These are phyloP conservation scores for Aspergillus niger DNA, from an alignment of 2,329 filamentous ascomycete genomes.

Conservation along the genomic window DNA sequence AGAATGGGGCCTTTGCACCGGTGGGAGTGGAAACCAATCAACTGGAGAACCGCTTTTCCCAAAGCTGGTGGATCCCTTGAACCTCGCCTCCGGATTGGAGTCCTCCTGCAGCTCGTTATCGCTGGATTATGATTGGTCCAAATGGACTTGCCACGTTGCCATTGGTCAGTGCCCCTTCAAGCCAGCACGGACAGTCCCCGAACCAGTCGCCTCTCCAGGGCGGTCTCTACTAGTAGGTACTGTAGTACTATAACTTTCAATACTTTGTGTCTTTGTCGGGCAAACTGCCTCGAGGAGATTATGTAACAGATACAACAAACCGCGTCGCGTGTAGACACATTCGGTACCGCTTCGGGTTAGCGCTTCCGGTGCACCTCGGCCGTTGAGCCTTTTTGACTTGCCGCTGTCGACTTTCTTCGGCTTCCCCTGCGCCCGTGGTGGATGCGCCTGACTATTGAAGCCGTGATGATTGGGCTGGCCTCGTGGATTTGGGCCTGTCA, in stretches of 20 bases:
- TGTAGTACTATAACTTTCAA: too few relatives aligned
- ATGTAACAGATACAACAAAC: constrained; percentile 11
- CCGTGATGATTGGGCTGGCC: not conserved
- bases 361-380: constrained; percentile 12
- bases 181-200: constrained; percentile 26
- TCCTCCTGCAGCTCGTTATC: constrained; percentile 21
- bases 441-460: not conserved
- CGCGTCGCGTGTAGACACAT: not conserved
- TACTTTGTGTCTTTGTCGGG: not conserved
- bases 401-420: constrained; percentile 3
- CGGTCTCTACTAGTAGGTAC: not conserved
- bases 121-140: constrained; percentile 14
- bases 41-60: constrained; percentile 16
- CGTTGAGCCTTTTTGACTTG: constrained; percentile 11
- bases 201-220: constrained; percentile 12
- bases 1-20: not conserved
- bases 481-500: not conserved
- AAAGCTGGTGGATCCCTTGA: constrained; percentile 14
- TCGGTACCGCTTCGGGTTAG: constrained; percentile 8
- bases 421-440: not conserved
- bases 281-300: constrained; percentile 11
- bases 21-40: constrained; percentile 22
- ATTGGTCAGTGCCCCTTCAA: constrained; percentile 17
- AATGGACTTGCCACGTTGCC: not conserved
- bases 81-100: constrained; percentile 22